Percentiles rank a stretch among this genome's conserved stretches.
Evolutionary conservation across 2,329 filamentous ascomycete genomes (phyloP).

Genomic region (Scedosporium aurantiacum): DNA sequence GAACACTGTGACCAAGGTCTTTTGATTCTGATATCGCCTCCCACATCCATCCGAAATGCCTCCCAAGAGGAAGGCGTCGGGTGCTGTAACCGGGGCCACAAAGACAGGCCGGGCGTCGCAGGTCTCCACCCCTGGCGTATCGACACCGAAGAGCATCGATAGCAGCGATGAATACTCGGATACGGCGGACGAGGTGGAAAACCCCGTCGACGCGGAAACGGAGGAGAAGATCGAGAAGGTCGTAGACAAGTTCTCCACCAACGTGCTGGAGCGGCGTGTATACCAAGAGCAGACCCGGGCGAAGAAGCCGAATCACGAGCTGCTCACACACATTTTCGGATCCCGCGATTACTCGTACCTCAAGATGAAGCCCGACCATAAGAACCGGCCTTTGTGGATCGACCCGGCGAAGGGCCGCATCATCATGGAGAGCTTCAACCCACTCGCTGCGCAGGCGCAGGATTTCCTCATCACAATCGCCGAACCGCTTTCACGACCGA

Average conservation of each 20-base stretch:
- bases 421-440: slow-evolving; percentile 88
- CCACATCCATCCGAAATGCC: slow-evolving; percentile 38
- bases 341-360: slow-evolving; percentile 69
- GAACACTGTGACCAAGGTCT: neutral
- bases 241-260: slow-evolving; percentile 45
- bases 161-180: slow-evolving; percentile 38
- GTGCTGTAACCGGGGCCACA: slow-evolving; percentile 32
- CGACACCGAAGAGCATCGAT: slow-evolving; percentile 46
- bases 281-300: slow-evolving; percentile 36
- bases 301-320: slow-evolving; percentile 26
- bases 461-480: slow-evolving; percentile 94
- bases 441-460: slow-evolving; percentile 74
- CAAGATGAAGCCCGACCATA: slow-evolving; percentile 75
- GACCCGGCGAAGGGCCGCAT: slow-evolving; percentile 78
- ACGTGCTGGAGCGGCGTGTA: slow-evolving; percentile 4
- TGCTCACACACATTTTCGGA: slow-evolving; percentile 35
- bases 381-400: slow-evolving; percentile 86
- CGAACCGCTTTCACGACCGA: slow-evolving; percentile 81
- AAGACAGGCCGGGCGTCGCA: slow-evolving; percentile 48
- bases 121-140: slow-evolving; percentile 49
- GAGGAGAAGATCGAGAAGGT: slow-evolving; percentile 46
- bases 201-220: slow-evolving; percentile 37
- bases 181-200: slow-evolving; percentile 32
- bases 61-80: slow-evolving; percentile 56
- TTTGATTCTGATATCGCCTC: neutral